Base-by-base conservation (phyloP, 2,329 filamentous ascomycete genomes). In the Arthroderma uncinatum region DNA sequence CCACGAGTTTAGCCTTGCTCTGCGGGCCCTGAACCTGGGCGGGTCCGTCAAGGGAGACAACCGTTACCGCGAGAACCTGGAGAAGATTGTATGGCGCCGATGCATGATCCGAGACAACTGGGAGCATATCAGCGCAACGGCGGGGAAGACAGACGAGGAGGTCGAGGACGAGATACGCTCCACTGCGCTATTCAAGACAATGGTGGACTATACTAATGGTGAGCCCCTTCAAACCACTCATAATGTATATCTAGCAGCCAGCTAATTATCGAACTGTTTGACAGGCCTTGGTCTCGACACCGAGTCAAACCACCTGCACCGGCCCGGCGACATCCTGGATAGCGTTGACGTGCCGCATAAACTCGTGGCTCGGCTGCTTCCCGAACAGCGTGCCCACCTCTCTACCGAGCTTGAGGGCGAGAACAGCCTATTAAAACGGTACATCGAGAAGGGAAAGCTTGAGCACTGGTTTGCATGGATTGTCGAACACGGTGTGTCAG, bases 31-130 rank as follows among this genome's bases (percentile, higher is more conserved):
- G 42, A 66, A 74, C 59, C 56, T 81, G 74, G 65, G 78, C 75
- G 70, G 79, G 74, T 66, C 82, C 74, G 62, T 79, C 77, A 64
- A 77, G 70, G 64, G 76, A 74, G 62, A 83, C 76, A 58, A 65
- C 16, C 78, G 81, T n/a, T 77, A 80, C 48, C 78, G 79, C 61
- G 78, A 84, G 25, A 73, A 77, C 33, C 67, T 79, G 36, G 73
- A 81, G 54, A 77, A 75, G 59, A 71, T 83, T n/a, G 87, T 97
- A 61, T 98, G 93, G 93, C 86, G 93, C 67, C 83, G 93, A 56
- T 85, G 89, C 60, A 87, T 87, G 65, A 79, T 92, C 62, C 82
- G 84, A 53, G 91, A 96, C 68, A 82, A 96, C 67, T 98, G 93
- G 93, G 76, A 80, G 25, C 77, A 76, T 58, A 80, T 94, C 67